Base-by-base conservation (phyloP, 352 stramenopile genomes). In the Phytophthora capsici region DNA sequence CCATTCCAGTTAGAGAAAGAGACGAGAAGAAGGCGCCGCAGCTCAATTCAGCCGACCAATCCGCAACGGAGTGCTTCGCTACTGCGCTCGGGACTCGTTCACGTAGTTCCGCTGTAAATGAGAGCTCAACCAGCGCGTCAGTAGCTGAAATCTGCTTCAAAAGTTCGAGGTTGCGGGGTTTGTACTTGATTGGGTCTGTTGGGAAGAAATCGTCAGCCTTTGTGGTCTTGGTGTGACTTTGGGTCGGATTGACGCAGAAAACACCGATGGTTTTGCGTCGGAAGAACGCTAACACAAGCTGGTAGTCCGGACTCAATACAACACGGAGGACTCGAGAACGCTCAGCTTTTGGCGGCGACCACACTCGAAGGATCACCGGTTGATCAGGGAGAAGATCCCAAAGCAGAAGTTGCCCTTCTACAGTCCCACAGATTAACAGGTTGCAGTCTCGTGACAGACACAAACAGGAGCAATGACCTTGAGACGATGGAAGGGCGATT, bases 201-300 rank as follows among this genome's bases (percentile, higher is more conserved):
- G 48, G 36, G 53, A 88, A 88, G 10, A 66, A 82, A n/a, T 80
- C 68, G 22, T 56, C 66, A 0, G 71, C 69, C 48, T 88, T 74
- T 22, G 10, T 40, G 1, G 6, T 45, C 14, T 44, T 61, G 14
- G 34, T 19, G 6, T 16, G 28, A 26, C 32, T 8, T 45, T 51
- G 13, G n/a, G 17, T 63, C 20, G 63, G 40, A 45, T 53, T 59
- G 17, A 57, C 19, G 20, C 17, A 23, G 26, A 52, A 49, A 23
- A 49, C 51, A 44, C 17, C 5, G 0, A 55, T 52, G 38, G 25
- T 47, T 63, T 71, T 72, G 2, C 66, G 46, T 22, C 55, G 70
- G 49, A 70, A 77, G 23, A 86, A 66, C 9, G 59, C 62, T 9
- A 71, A 43, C 1, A 63, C 34, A 20, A 72, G 45, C 30, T 75